Base-by-base conservation (phyloP, 75 land plant genomes). In the Gnetum montanum region DNA sequence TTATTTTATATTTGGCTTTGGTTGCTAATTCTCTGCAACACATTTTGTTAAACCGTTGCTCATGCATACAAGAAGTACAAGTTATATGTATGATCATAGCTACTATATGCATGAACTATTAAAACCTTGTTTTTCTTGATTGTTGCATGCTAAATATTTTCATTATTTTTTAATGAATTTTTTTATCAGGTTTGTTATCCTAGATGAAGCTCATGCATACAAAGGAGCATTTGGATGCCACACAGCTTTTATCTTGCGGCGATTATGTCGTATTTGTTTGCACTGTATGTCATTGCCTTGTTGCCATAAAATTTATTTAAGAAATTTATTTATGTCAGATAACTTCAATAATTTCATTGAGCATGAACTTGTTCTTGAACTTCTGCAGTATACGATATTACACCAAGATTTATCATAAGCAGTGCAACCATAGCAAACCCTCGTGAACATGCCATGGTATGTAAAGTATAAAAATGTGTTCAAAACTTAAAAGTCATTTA, bases 181-280 rank as follows among this genome's bases (percentile, higher is more conserved):
- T n/a, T n/a, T n/a, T n/a, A 36, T 36, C 38, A 93, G 98, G 77
- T 85, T 67, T 77, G 67, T 93, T n/a, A 84, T 93, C 38, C 72
- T 90, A 68, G 99, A 95, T 83, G 99, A 95, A 69, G 86, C 99
- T 27, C 99, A 95, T 78, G 65, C 75, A 16, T 95, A 95, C 54
- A 87, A 80, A 62, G 99, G 99, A 54, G 88, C 90, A 45, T 95
- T 95, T 90, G 99, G 99, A 49, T 95, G 96, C 50, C 99, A 95
- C 53, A 78, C 83, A 59, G 78, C 92, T 43, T 71, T 95, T 31
- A 80, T 95, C 46, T 46, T 95, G 51, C 76, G 99, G 48, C 85
- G 99, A 44, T 61, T 95, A 34, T 66, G 77, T 3, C 74, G 99
- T 26, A 62, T 95, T 10, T 90, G 88, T 30, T 59, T 62, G 46